Evolutionary conservation across 768 basidiomycete species (phyloP).

Genomic region (Phaffia tasmanica): DNA sequence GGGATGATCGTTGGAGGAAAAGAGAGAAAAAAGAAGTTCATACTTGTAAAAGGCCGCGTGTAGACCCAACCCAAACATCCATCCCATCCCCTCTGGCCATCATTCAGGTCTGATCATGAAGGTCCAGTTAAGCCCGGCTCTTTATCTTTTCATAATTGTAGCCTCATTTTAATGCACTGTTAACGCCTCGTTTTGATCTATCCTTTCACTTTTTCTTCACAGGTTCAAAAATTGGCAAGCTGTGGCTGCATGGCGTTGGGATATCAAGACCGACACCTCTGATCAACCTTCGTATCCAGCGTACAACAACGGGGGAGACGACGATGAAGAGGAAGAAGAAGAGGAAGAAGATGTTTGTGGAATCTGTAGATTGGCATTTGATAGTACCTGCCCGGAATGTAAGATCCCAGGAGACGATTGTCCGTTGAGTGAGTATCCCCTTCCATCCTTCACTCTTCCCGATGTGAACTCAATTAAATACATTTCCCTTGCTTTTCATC

Average conservation of each 20-base stretch:
- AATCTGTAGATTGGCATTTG: constrained; percentile 55
- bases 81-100: background rate
- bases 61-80: background rate
- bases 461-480: background rate
- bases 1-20: background rate
- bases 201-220: background rate
- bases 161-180: background rate
- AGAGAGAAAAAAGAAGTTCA: background rate
- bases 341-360: constrained; percentile 34
- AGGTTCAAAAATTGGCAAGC: constrained; percentile 75
- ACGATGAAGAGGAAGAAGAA: constrained; percentile 41
- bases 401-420: constrained; percentile 95
- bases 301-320: constrained; percentile 21
- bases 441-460: constrained; percentile 10
- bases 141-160: no score
- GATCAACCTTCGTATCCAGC: constrained; percentile 33
- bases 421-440: constrained; percentile 58
- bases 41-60: background rate
- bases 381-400: constrained; percentile 90
- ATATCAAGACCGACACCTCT: constrained; percentile 33
- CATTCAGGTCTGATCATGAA: constrained; percentile 23
- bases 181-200: background rate
- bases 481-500: background rate
- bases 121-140: constrained; percentile 2
- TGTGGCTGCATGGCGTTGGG: constrained; percentile 83